Evolutionary conservation across 2,329 filamentous ascomycete species (phyloP), one percentile per base, ranked within the genome.

Genomic region (Falciphora oryzae): DNA sequence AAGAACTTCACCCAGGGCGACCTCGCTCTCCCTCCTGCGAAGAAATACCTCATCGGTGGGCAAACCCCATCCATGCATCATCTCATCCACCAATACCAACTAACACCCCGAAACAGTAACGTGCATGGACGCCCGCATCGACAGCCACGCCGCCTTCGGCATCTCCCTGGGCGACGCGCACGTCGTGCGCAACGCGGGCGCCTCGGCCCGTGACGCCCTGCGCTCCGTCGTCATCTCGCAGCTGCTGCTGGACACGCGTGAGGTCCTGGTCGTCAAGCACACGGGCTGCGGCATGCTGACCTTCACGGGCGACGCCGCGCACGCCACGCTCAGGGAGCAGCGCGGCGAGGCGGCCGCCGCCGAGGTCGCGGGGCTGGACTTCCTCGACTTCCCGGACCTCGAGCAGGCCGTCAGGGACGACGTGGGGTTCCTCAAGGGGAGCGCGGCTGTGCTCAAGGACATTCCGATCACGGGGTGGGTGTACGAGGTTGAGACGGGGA

Each of bases 91-190:
- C 32, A 28, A 32, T 4, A 50, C 50, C 27, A 35, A 57, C 58
- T 65, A 65, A 59, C 62, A n/a, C 22, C 18, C 18, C 3, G 4
- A 13, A 27, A 32, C n/a, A 83, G 82, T 94, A 59, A 91, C 90
- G 0, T 95, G 91, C 76, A 95, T 95, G 90, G 91, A 95, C 71
- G 89, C 91, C 6, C 86, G 91, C 63, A 79, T 88, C 69, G 83
- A 94, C 70, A 86, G 91, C 0, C 82, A 85, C 3, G 78, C 83
- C 16, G 89, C 89, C 1, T 89, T 92, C 64, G 89, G 88, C 11
- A 88, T 93, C 65, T 78, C 82, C 27, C 83, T 91, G 25, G 91
- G 91, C 57, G 89, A 93, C 68, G 91, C 91, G 0, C 91, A 95
- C 75, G 85, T 93, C 38, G 89, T 93, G 66, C 86, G 90, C 65